Evolutionary conservation across 768 basidiomycete species (phyloP), one percentile per base, ranked within the genome.

Genomic region (Cyathus striatus): DNA sequence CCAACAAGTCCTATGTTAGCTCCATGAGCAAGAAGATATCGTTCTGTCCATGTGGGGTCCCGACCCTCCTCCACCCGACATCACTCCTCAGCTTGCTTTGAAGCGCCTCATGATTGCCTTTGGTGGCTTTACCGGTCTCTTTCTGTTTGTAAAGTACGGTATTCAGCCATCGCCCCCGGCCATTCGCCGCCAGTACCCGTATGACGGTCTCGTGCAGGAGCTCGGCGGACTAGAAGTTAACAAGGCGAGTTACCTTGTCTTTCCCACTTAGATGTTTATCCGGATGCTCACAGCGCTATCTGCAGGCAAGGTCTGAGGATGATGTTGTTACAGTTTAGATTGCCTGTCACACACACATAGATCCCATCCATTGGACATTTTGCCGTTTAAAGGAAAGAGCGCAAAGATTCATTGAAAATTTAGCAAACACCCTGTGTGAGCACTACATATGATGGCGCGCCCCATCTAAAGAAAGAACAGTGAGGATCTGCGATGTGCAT

Each of bases 1-100:
- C 26, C 50, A 7, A 25, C 35, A 6, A n/a, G 14, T 48, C 40
- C 44, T 49, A 27, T 27, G 23, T 35, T 54, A 92, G 90, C 62
- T 90, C 23, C 89, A 87, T 46, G 87, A 90, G 61, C 72, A 78
- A 55, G 87, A 90, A 40, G 90, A 92, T 54, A n/a, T n/a, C n/a
- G 67, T 86, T 18, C 62, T 84, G 43, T 88, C 85, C 26, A 88
- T 92, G 85, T 91, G 87, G 87, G 87, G 88, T 20, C 88, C 88
- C 17, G 90, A 92, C 54, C 67, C 78, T 22, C 76, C 89, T 30
- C 72, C 73, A 17, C 12, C 12, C 35, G 35, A 36, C 17, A 65
- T 87, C 10, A 63, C 71, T 10, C 81, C 86, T 20, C 60, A 70
- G 5, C 70, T 59, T 2, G 89, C 90, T 5, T 59, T 84, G 25